Percentiles rank a stretch among this genome's conserved stretches.
These are phyloP conservation scores for Solanum infundibuliforme DNA, from an alignment of 257 asterid genomes.

Conservation along the genomic window DNA sequence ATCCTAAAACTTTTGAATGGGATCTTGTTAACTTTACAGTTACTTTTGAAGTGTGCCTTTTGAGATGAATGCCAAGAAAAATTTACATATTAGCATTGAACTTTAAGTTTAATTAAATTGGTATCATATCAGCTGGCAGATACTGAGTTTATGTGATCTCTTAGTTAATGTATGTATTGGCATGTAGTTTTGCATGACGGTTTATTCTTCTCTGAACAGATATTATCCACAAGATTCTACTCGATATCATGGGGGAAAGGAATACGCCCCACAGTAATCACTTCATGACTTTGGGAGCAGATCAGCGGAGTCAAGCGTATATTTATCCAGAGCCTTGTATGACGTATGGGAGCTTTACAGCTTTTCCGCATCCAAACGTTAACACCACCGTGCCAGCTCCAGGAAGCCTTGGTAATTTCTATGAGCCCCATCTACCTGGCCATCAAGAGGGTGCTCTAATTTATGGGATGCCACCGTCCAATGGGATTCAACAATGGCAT, in stretches of 20 bases:
- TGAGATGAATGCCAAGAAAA: not conserved
- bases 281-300: conserved; percentile 41
- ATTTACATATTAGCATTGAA: not conserved
- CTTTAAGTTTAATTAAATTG: not conserved
- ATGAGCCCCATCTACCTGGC: conserved; percentile 39
- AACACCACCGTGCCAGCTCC: conserved; percentile 32
- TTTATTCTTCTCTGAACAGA: conserved; percentile 14
- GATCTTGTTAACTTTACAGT: not conserved
- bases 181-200: not conserved
- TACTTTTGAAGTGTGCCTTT: not conserved
- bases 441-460: conserved; percentile 39
- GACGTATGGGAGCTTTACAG: conserved; percentile 35
- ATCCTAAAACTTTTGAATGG: not conserved
- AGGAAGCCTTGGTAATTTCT: conserved; percentile 24
- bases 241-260: conserved; percentile 57
- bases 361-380: conserved; percentile 38
- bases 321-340: conserved; percentile 47
- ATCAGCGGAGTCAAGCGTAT: conserved; percentile 49
- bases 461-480: conserved; percentile 43
- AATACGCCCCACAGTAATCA: conserved; percentile 36
- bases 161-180: not conserved
- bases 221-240: conserved; percentile 11
- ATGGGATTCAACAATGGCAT: conserved; percentile 33
- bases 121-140: not conserved
- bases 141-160: not conserved